phyloP scores from a whole-genome alignment of 2,329 filamentous ascomycete genomes.

The Xylariaceae sp. region DNA sequence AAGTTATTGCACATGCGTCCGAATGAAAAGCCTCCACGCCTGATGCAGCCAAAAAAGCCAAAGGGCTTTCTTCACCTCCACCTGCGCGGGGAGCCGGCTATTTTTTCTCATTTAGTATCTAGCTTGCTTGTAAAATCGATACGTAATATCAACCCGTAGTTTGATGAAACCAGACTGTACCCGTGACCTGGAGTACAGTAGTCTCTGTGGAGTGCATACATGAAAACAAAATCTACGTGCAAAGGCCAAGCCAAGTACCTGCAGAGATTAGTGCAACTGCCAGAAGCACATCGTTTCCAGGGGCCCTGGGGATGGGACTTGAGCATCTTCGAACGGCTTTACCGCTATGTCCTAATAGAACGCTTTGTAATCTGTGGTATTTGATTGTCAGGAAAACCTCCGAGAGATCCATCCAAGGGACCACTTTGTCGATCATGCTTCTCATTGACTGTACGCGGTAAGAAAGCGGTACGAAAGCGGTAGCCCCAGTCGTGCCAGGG shows the following conservation, averaged over 20 bases:
- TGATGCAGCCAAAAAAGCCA: no score
- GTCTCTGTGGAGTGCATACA: slow-evolving; percentile 17
- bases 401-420: neutral
- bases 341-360: no score
- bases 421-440: slow-evolving; percentile 15
- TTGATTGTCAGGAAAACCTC: slow-evolving; percentile 5
- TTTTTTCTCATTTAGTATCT: no score
- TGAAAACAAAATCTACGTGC: slow-evolving; percentile 6
- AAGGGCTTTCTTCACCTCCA: no score
- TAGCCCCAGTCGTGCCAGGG: no score
- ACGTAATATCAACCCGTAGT: slow-evolving; percentile 22
- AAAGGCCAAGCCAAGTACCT: neutral
- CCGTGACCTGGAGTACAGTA: slow-evolving; percentile 24
- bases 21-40: no score
- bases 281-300: no score
- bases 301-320: neutral
- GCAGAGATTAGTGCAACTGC: neutral
- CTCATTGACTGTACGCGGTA: slow-evolving; percentile 11
- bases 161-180: slow-evolving; percentile 8
- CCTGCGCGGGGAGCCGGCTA: no score
- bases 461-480: neutral
- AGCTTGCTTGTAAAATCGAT: slow-evolving; percentile 20
- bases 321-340: neutral
- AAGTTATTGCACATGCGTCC: no score
- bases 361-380: no score